These are phyloP conservation scores for Rhizophagus clarus DNA, from an alignment of 192 early-diverging fungal species.

Conservation along the genomic window DNA sequence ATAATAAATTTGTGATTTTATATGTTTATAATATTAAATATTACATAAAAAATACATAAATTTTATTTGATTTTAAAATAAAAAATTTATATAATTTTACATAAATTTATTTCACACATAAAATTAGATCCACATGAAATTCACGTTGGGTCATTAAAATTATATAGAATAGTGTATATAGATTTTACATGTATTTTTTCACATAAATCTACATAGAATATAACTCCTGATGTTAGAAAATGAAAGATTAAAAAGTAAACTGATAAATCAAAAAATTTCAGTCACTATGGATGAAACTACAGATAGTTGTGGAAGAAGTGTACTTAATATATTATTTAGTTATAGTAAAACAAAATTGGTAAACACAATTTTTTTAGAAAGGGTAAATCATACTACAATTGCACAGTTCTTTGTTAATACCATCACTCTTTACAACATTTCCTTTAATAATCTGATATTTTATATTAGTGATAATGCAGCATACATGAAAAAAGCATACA, in stretches of 20 bases:
- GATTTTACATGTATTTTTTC: no score
- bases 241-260: neutral
- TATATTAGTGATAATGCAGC: constrained; percentile 11
- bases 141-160: no score
- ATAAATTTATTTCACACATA: no score
- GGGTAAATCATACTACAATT: constrained; percentile 15
- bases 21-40: no score
- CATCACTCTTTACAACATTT: neutral
- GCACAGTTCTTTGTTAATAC: neutral
- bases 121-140: no score
- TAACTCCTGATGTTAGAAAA: no score
- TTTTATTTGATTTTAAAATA: no score
- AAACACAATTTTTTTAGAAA: constrained; percentile 5
- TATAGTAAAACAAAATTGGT: constrained; percentile 18
- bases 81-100: no score
- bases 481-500: neutral
- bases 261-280: constrained; percentile 7
- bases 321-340: constrained; percentile 21
- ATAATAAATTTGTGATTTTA: no score
- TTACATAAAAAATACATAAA: no score
- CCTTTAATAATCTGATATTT: neutral
- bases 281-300: constrained; percentile 11
- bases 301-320: constrained; percentile 2
- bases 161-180: no score
- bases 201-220: no score